These are phyloP conservation scores for Coelastrella sp. DNA, from an alignment of 139 green algal genomes.

Conservation along the genomic window DNA sequence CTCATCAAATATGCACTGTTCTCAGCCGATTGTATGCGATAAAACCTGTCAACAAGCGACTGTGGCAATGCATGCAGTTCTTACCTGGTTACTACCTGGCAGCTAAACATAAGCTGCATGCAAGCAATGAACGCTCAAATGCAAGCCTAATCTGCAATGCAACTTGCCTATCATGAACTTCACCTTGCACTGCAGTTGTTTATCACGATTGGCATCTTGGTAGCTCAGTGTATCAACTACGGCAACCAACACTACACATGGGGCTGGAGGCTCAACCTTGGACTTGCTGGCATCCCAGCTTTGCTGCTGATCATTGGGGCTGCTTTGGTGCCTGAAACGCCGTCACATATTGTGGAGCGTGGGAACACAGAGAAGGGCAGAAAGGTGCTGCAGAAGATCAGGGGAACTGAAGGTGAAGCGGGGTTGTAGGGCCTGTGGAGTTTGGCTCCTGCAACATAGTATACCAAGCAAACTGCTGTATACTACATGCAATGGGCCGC, in stretches of 20 bases:
- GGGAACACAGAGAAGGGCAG: constrained; percentile 58
- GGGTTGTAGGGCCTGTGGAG: not conserved
- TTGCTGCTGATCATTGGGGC: constrained; percentile 67
- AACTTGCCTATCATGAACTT: not conserved
- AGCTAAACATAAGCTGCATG: too few species aligned
- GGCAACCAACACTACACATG: constrained; percentile 52
- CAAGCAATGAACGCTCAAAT: too few species aligned
- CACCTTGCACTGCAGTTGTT: constrained; percentile 47
- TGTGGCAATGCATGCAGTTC: too few species aligned
- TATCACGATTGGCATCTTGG: constrained; percentile 76
- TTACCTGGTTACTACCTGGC: too few species aligned
- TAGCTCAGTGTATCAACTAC: constrained; percentile 78
- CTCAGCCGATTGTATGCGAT: too few species aligned
- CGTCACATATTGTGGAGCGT: constrained; percentile 79
- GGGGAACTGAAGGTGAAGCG: constrained; percentile 50
- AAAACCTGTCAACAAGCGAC: too few species aligned
- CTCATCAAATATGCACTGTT: too few species aligned
- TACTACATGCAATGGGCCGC: too few species aligned
- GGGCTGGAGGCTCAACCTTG: constrained; percentile 74
- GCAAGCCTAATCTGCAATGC: too few species aligned
- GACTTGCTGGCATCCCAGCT: constrained; percentile 62
- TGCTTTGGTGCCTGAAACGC: constrained; percentile 80
- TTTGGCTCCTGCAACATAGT: too few species aligned
- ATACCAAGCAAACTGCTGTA: too few species aligned
- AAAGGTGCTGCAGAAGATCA: constrained; percentile 64